Percentiles rank a stretch among this genome's conserved stretches.
Conservation (phyloP, 768 basidiomycete genomes). For the Leccinum subtestaceum region DNA sequence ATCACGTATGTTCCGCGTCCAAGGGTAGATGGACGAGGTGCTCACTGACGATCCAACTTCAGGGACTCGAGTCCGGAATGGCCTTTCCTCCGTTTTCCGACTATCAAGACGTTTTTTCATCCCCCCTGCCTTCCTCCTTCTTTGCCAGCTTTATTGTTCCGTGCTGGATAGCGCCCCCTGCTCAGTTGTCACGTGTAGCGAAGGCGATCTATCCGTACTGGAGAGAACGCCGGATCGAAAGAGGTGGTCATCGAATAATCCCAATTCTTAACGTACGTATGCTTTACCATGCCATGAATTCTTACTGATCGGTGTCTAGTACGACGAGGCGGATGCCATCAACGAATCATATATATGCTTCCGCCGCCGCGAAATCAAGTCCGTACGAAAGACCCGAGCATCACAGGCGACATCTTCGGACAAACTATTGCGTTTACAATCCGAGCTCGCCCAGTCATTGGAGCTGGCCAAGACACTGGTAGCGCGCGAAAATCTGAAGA, state of each 20-base stretch:
- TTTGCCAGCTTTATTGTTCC: slow-evolving; percentile 74
- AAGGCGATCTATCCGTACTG: slow-evolving; percentile 83
- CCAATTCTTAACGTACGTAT: slow-evolving; percentile 79
- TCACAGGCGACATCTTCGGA: slow-evolving; percentile 89
- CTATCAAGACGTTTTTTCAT: slow-evolving; percentile 67
- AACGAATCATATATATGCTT: slow-evolving; percentile 98
- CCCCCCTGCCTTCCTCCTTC: slow-evolving; percentile 53
- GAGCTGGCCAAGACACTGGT: slow-evolving; percentile 71
- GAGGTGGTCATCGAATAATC: slow-evolving; percentile 82
- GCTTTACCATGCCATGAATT: background rate
- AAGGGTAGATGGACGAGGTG: background rate
- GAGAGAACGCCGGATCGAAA: slow-evolving; percentile 78
- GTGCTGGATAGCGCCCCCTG: slow-evolving; percentile 61
- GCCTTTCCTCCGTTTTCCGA: slow-evolving; percentile 70
- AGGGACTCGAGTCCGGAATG: slow-evolving; percentile 67
- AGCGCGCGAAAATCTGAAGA: slow-evolving; percentile 74
- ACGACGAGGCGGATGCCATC: slow-evolving; percentile 84
- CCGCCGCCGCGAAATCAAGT: slow-evolving; percentile 90
- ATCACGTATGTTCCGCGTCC: slow-evolving; percentile 60
- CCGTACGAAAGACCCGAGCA: slow-evolving; percentile 89
- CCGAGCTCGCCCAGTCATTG: slow-evolving; percentile 68
- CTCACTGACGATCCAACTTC: slow-evolving; percentile 4
- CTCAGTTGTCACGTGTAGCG: slow-evolving; percentile 64
- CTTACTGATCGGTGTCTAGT: slow-evolving; percentile 38
- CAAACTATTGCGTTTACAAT: slow-evolving; percentile 76